Base-by-base conservation (phyloP, 1,284 basidiomycete species). In the Farysia itapuensis region DNA sequence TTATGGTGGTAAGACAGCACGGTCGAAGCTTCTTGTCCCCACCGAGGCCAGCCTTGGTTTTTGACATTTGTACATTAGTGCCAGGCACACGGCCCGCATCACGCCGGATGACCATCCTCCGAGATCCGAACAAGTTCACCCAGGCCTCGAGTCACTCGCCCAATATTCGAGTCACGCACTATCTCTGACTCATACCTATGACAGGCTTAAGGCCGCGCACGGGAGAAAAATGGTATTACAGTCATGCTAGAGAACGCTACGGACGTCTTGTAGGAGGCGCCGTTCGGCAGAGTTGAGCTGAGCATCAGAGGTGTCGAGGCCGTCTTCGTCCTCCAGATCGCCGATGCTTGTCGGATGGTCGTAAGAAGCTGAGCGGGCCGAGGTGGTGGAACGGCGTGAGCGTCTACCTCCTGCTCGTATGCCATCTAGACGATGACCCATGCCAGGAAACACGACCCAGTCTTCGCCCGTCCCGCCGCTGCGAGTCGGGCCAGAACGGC, bases 361-460 rank as follows among this genome's bases (percentile, higher is more conserved):
- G 23, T 45, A 47, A 23, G 30, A 25, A 13, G 43, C 15, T 20
- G 33, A 16, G 12, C 32, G n/a, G 8, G 21, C 13, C 12, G 19
- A 39, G 28, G 15, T 18, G 29, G 39, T 6, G 39, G 26, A 15
- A 24, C 49, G 5, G 20, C 18, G 13, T 9, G 19, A 21, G 8
- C 36, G 33, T 8, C 31, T 16, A 2, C 33, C 35, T 15, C 29
- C 26, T n/a, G 14, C 31, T n/a, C 32, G n/a, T 9, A 11, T 39
- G 24, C 39, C 36, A 13, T 45, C 52, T 12, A 58, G 28, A 4
- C 59, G 35, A 4, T 46, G 44, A 1, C 64, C 58, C 25, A 53
- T 37, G 8, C 67, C 70, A 4, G 70, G 70, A 18, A 70, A 72
- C 14, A 72, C 31, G 31, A 70, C 26, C 70, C 70, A 72, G 26